Evolutionary conservation across 768 basidiomycete genomes (phyloP), one percentile per base, ranked within the genome.

Genomic region (Amylocystis lapponica): DNA sequence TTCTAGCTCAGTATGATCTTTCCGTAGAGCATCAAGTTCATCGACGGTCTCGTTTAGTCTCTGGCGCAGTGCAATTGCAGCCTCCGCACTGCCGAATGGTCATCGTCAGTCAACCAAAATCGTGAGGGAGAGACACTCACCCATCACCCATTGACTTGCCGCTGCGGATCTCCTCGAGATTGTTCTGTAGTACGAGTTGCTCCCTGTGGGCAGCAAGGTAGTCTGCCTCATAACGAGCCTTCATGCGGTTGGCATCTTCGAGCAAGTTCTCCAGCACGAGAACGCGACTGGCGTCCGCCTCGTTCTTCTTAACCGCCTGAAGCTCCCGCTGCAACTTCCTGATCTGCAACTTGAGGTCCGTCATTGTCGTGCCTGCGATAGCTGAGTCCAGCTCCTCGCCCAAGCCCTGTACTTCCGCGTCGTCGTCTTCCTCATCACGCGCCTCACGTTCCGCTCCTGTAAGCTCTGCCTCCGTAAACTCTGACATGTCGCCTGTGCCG

Each of bases 221-320:
- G 56, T 96, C 92, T 16, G 71, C 67, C 62, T 97, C 92, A 55
- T 95, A 95, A 23, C 91, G 74, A 23, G 77, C 71, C 70, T 95
- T 95, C 81, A 88, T 84, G 50, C 86, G 71, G 48, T 85, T 94
- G 22, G 93, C 88, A 52, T 97, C 94, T 39, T 92, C 89, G 43
- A 97, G 67, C 43, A 95, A 66, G 56, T 90, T 93, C 65, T 97
- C 91, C 21, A 96, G 68, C n/a, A 95, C 88, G 14, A 92, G 60
- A 5, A 93, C 65, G 21, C 79, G 74, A 47, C 84, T 86, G 6
- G 81, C 72, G 56, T 92, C 89, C 5, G 69, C 83, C 54, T 86
- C 82, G 48, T 87, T 83, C 61, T 79, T 81, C 61, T 73, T 73
- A 25, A 84, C 74, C 5, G 79, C 75, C 37, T 83, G 81, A 25